phyloP scores from a whole-genome alignment of 192 early-diverging fungal species.

The Backusella tarrabulga region DNA sequence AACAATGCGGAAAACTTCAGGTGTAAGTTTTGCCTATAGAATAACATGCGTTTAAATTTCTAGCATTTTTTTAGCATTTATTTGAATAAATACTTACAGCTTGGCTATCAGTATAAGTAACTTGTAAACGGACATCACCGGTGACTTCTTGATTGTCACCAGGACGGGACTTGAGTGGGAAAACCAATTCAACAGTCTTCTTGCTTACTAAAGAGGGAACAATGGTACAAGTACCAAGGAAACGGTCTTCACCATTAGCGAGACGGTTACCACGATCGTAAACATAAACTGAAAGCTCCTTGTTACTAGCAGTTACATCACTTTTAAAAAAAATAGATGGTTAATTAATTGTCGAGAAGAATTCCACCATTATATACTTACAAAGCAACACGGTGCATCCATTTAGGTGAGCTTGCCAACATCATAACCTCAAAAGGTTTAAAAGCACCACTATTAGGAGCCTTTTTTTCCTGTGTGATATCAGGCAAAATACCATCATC shows the following conservation, averaged over 20 bases:
- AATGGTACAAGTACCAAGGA: conserved; percentile 44
- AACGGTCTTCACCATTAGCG: conserved; percentile 30
- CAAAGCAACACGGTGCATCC: conserved; percentile 42
- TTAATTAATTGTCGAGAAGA: neutral
- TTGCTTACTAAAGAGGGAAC: conserved; percentile 42
- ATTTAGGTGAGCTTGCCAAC: conserved; percentile 43
- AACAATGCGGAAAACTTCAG: conserved; percentile 62
- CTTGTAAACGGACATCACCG: conserved; percentile 47
- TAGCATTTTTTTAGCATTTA: neutral
- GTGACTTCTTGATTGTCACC: conserved; percentile 20
- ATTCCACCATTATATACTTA: conserved; percentile 2
- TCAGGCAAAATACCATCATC: neutral
- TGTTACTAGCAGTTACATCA: conserved; percentile 40
- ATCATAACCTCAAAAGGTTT: conserved; percentile 39
- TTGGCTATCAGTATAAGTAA: conserved; percentile 34
- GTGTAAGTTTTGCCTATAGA: conserved; percentile 40
- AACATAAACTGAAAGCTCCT: conserved; percentile 34
- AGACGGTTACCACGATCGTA: conserved; percentile 40
- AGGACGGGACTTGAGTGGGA: conserved; percentile 4
- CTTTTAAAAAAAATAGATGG: conserved; percentile 10
- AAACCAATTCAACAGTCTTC: conserved; percentile 42
- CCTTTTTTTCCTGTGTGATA: neutral
- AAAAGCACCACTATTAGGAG: neutral
- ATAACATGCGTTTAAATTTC: neutral
- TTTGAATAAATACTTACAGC: neutral